Percentiles rank a stretch among this genome's conserved stretches.
These are phyloP conservation scores for Pythium volutum DNA, from an alignment of 352 stramenopile genomes.

Conservation along the genomic window DNA sequence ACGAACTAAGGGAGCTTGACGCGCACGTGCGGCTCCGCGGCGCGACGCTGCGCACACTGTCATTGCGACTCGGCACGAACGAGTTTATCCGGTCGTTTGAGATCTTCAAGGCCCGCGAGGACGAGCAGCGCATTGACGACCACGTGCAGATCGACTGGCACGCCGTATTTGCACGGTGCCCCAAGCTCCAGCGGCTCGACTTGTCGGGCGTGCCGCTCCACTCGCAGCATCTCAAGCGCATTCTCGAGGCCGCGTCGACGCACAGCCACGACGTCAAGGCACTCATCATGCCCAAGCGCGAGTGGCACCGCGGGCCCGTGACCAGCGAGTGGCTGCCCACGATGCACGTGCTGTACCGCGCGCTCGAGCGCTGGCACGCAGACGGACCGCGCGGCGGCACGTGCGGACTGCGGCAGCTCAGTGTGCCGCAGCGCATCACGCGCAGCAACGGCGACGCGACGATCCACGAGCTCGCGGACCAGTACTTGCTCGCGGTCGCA, in stretches of 20 bases:
- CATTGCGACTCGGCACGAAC: conserved; percentile 14
- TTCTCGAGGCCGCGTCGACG: conserved; percentile 13
- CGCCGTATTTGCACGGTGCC: conserved; percentile 8
- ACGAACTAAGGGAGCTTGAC: conserved; percentile 5
- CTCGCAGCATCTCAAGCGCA: conserved; percentile 9
- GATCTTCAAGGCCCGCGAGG: conserved; percentile 21
- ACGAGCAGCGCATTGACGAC: conserved; percentile 19
- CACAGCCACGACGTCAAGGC: conserved; percentile 9
- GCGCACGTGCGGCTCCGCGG: background rate
- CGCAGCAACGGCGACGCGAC: conserved; percentile 9
- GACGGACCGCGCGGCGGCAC: background rate
- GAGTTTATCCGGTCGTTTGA: conserved; percentile 24
- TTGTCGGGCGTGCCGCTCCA: conserved; percentile 16
- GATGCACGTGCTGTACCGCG: conserved; percentile 15
- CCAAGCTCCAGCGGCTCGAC: conserved; percentile 22
- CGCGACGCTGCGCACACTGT: conserved; percentile 9
- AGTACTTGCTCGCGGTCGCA: conserved; percentile 17
- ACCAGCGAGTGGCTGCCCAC: conserved; percentile 14
- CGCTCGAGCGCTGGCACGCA: conserved; percentile 17
- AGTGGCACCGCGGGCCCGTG: conserved; percentile 15
- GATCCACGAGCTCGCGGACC: conserved; percentile 20
- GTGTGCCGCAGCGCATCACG: conserved; percentile 24
- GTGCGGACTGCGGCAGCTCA: conserved; percentile 27
- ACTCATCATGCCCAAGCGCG: conserved; percentile 19
- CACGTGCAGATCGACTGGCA: conserved; percentile 24